Evolutionary conservation across 257 asterid genomes (phyloP).

Genomic region (Nicotiana attenuata): DNA sequence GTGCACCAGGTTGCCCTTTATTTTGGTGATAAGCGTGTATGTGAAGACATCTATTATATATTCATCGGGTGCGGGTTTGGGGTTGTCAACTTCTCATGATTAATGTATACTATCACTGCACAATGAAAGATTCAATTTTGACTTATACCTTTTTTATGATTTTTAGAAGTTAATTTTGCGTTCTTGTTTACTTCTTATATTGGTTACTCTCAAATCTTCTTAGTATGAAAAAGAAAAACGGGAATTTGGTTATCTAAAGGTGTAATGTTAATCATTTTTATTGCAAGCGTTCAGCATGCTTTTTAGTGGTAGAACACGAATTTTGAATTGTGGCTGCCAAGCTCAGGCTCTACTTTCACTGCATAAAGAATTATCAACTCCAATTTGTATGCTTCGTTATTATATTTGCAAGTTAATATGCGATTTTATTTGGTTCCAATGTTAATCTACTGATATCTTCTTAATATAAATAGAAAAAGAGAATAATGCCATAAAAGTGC

Average conservation of each 20-base stretch:
- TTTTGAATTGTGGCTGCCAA: neutral
- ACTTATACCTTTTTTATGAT: neutral
- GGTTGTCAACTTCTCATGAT: neutral
- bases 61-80: neutral
- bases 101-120: neutral
- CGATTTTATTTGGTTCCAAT: neutral
- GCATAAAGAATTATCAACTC: neutral
- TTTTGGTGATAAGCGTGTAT: no score
- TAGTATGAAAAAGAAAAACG: neutral
- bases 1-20: no score
- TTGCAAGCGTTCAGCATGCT: neutral
- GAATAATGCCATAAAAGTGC: neutral
- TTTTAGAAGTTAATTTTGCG: neutral
- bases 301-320: neutral
- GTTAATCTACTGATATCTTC: neutral
- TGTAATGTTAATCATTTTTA: neutral
- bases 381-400: neutral
- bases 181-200: neutral
- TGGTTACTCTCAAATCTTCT: neutral
- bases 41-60: no score
- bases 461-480: neutral
- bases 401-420: neutral
- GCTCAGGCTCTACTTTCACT: neutral
- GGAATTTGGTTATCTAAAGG: neutral
- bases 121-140: neutral